Evolutionary conservation across 306 rosid species (phyloP).

Genomic region (Adenanthera pavonina): DNA sequence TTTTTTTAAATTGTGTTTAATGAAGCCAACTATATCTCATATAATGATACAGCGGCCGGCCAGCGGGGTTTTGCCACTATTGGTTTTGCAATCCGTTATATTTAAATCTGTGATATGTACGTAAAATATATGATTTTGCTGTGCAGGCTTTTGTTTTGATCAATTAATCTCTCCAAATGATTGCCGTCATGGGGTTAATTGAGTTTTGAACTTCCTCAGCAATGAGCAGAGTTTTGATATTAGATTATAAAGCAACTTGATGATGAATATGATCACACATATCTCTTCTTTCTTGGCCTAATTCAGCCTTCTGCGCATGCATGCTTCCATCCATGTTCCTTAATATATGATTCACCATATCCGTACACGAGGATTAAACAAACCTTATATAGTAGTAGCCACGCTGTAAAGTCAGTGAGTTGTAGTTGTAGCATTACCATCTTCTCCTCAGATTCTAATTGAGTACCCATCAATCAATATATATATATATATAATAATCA

Average conservation of each 20-base stretch:
- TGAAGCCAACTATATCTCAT: background rate
- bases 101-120: background rate
- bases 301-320: background rate
- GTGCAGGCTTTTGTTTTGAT: slow-evolving; percentile 31
- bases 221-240: slow-evolving; percentile 43
- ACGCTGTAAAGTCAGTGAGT: slow-evolving; percentile 1
- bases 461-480: background rate
- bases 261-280: slow-evolving; percentile 30
- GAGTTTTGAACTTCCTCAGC: slow-evolving; percentile 29
- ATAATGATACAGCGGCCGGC: background rate
- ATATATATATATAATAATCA: no score
- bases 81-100: background rate
- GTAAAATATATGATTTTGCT: background rate
- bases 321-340: background rate
- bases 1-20: background rate
- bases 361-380: background rate
- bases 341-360: background rate
- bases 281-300: background rate
- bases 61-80: background rate
- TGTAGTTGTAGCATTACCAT: background rate
- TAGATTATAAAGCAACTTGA: slow-evolving; percentile 48
- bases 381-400: background rate
- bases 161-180: slow-evolving; percentile 39
- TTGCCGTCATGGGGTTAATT: slow-evolving; percentile 40
- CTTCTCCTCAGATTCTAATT: background rate